These are phyloP conservation scores for Nothophoma quercina DNA, from an alignment of 2,329 filamentous ascomycete species.

Conservation along the genomic window DNA sequence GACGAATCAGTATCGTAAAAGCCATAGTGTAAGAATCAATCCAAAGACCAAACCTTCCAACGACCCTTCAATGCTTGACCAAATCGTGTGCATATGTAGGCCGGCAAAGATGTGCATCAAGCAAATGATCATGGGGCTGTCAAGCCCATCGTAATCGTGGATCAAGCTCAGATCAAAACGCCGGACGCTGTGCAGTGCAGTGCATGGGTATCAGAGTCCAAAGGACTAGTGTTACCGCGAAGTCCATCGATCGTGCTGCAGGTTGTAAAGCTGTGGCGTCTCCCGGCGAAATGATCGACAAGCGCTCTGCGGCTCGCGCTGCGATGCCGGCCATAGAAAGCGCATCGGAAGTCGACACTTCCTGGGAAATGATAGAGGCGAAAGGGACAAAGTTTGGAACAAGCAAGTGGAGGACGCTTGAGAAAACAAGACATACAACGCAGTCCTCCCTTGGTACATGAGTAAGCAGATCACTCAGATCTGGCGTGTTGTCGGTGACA, in stretches of 20 bases:
- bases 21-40: neutral
- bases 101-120: too few species aligned
- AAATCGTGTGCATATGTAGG: too few species aligned
- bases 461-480: neutral
- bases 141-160: neutral
- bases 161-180: neutral
- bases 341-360: neutral
- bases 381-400: neutral
- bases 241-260: neutral
- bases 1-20: too few species aligned
- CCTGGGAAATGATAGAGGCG: neutral
- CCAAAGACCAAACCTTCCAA: neutral
- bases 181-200: neutral
- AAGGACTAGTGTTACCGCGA: neutral
- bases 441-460: slow-evolving; percentile 4
- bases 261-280: neutral
- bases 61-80: too few species aligned
- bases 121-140: neutral
- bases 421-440: neutral
- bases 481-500: slow-evolving; percentile 11
- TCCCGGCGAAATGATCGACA: neutral
- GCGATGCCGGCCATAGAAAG: neutral
- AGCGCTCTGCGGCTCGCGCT: too few species aligned
- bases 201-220: neutral
- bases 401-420: neutral